These are phyloP conservation scores for Hirsutella thompsonii DNA, from an alignment of 2,329 filamentous ascomycete species.

Conservation along the genomic window DNA sequence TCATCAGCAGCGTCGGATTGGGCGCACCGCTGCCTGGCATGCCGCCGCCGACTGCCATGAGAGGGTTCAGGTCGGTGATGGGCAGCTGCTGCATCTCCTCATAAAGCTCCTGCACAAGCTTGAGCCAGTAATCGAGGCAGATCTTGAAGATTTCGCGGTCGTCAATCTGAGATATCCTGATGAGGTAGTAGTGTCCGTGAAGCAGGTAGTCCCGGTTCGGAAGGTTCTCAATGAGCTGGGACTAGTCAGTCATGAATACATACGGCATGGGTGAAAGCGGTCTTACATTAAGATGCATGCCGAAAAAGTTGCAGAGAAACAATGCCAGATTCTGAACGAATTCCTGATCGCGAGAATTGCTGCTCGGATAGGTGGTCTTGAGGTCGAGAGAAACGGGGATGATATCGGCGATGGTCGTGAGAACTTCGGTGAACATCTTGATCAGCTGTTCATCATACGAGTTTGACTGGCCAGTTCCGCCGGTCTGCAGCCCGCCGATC, in stretches of 20 bases:
- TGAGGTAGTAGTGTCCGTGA: slow-evolving; percentile 95
- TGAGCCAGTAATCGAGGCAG: slow-evolving; percentile 97
- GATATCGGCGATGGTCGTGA: slow-evolving; percentile 85
- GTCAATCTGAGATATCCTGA: slow-evolving; percentile 96
- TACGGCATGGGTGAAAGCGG: neutral
- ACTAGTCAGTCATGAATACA: slow-evolving; percentile 6
- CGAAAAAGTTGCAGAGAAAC: slow-evolving; percentile 95
- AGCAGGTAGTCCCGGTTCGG: slow-evolving; percentile 91
- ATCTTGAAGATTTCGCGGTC: slow-evolving; percentile 99
- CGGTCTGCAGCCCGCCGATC: slow-evolving; percentile 86
- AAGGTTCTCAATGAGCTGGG: slow-evolving; percentile 80
- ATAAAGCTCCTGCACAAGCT: slow-evolving; percentile 93
- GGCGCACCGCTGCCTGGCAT: slow-evolving; percentile 71
- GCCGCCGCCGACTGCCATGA: slow-evolving; percentile 64
- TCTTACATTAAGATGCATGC: slow-evolving; percentile 71
- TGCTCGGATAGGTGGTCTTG: slow-evolving; percentile 80
- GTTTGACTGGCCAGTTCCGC: slow-evolving; percentile 48
- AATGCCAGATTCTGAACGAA: slow-evolving; percentile 95
- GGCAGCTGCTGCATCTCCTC: slow-evolving; percentile 98
- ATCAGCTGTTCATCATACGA: slow-evolving; percentile 92
- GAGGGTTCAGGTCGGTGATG: slow-evolving; percentile 81
- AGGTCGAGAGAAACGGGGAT: slow-evolving; percentile 85
- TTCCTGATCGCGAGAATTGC: slow-evolving; percentile 88
- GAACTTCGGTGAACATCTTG: slow-evolving; percentile 95
- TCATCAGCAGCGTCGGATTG: slow-evolving; percentile 72